Conservation (phyloP, 805 yeast species). For the Isabelozyma rhagii region DNA sequence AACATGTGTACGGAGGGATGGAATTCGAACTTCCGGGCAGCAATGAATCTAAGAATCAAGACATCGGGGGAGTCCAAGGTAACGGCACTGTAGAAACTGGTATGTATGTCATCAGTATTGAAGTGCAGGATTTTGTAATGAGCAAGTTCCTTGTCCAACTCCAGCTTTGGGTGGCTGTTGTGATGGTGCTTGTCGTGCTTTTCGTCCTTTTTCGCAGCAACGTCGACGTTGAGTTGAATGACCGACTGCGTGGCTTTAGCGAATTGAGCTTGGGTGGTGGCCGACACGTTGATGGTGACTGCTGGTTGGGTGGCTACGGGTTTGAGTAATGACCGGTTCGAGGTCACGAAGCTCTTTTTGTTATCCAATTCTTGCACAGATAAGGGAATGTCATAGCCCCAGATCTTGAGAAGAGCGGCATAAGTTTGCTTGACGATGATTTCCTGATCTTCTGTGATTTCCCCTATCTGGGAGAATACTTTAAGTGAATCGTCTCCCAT, state of each 20-base stretch:
- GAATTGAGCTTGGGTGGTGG: background rate
- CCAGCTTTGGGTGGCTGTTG: no score
- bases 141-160: background rate
- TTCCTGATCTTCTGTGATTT: constrained; percentile 32
- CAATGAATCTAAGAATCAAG: constrained; percentile 60
- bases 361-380: constrained; percentile 15
- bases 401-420: background rate
- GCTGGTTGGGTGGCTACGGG: background rate
- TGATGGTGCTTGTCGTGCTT: background rate
- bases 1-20: constrained; percentile 65
- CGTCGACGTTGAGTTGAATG: background rate
- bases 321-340: constrained; percentile 6
- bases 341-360: constrained; percentile 18
- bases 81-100: background rate
- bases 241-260: background rate
- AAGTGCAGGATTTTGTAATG: background rate
- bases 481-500: background rate
- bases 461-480: background rate
- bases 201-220: no score
- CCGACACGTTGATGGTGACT: background rate
- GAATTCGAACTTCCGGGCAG: constrained; percentile 80
- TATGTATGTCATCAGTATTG: background rate
- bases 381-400: constrained; percentile 42
- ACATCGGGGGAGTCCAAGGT: constrained; percentile 79
- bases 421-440: constrained; percentile 36